Evolutionary conservation across 192 early-diverging fungal species (phyloP).

Genomic region (Coemansia asiatica): DNA sequence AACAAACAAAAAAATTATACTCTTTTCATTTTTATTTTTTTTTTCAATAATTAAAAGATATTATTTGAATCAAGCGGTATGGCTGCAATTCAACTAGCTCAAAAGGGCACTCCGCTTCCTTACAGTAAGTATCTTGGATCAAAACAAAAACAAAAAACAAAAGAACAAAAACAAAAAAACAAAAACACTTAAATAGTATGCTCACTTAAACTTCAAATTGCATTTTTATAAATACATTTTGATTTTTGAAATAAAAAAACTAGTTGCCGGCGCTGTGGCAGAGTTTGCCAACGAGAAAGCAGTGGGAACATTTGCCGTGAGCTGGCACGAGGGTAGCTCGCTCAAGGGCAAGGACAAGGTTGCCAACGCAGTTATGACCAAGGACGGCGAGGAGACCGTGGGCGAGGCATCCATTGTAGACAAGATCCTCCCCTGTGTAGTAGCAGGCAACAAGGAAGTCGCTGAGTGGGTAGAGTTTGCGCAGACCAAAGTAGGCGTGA

Average conservation of each 20-base stretch:
- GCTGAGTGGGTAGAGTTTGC: constrained; percentile 75
- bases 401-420: constrained; percentile 19
- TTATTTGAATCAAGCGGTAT: constrained; percentile 45
- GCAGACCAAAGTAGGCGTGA: constrained; percentile 58
- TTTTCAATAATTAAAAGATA: neutral
- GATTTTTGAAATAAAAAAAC: too few relatives aligned
- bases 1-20: neutral
- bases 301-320: constrained; percentile 33
- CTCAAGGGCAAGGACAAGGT: constrained; percentile 40
- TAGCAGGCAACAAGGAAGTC: neutral
- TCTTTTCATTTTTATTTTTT: constrained; percentile 8
- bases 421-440: constrained; percentile 7
- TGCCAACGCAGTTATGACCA: constrained; percentile 39
- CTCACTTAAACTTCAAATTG: neutral
- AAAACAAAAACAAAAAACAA: neutral
- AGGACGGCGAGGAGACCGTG: constrained; percentile 11
- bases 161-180: neutral
- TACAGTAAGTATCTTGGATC: constrained; percentile 52
- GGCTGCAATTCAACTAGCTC: constrained; percentile 59
- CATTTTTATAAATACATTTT: too few relatives aligned
- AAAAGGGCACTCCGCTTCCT: constrained; percentile 58
- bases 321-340: constrained; percentile 56
- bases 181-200: constrained; percentile 1
- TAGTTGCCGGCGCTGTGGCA: constrained; percentile 57
- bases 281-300: constrained; percentile 50